Percentiles rank a stretch among this genome's conserved stretches.
Evolutionary conservation across 2,329 filamentous ascomycete species (phyloP).

Genomic region (Raffaelea deltoideospora): DNA sequence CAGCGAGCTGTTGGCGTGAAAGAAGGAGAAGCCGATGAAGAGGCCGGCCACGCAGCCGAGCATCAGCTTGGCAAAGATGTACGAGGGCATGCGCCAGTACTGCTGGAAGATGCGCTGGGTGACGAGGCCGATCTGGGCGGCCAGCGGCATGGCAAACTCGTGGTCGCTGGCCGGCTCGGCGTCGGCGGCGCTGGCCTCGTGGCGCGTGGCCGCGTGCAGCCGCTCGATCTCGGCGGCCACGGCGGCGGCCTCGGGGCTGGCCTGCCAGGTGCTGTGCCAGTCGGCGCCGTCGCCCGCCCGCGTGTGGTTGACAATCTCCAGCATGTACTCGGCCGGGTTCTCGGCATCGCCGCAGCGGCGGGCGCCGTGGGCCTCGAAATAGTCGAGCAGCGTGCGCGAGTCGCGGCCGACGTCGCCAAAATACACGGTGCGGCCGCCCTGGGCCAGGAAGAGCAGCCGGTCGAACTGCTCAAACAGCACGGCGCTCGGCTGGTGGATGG

Average conservation of each 20-base stretch:
- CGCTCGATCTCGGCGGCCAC: slow-evolving; percentile 42
- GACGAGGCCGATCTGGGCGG: slow-evolving; percentile 50
- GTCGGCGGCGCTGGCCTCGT: slow-evolving; percentile 19
- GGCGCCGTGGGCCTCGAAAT: slow-evolving; percentile 63
- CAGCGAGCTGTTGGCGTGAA: slow-evolving; percentile 50
- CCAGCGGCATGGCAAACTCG: slow-evolving; percentile 69
- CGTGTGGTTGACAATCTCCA: slow-evolving; percentile 47
- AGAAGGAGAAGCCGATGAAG: slow-evolving; percentile 75
- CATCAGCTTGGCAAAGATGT: slow-evolving; percentile 69
- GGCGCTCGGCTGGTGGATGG: slow-evolving; percentile 92
- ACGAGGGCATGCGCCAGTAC: slow-evolving; percentile 79
- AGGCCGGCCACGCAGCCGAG: slow-evolving; percentile 51
- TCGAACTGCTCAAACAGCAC: slow-evolving; percentile 91
- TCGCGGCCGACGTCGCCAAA: slow-evolving; percentile 59
- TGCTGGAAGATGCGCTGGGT: slow-evolving; percentile 68
- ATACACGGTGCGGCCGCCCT: slow-evolving; percentile 65
- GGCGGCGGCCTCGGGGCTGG: slow-evolving; percentile 36
- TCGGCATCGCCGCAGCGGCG: slow-evolving; percentile 47
- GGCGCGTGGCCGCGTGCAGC: slow-evolving; percentile 28
- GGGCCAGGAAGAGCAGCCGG: slow-evolving; percentile 61
- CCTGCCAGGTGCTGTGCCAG: slow-evolving; percentile 48
- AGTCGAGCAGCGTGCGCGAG: slow-evolving; percentile 51
- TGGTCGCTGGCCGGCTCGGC: slow-evolving; percentile 44
- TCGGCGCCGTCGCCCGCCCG: slow-evolving; percentile 46
- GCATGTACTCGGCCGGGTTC: slow-evolving; percentile 77